phyloP scores from a whole-genome alignment of 352 stramenopile species.

The Blastocystis hominis region DNA sequence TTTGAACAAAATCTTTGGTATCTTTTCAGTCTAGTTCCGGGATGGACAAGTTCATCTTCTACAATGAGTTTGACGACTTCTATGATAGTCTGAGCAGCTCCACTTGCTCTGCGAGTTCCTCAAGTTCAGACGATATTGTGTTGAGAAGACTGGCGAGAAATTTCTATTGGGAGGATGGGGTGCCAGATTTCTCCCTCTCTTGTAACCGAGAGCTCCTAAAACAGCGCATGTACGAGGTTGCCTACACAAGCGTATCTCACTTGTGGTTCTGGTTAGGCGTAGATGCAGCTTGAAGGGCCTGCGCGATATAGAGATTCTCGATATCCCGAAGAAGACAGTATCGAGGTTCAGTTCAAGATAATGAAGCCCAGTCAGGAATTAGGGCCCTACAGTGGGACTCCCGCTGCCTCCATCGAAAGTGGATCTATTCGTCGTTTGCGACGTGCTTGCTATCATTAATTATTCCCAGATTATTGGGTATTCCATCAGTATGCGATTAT shows the following conservation, averaged over 20 bases:
- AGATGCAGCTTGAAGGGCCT: constrained; percentile 21
- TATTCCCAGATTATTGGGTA: not conserved
- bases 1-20: too few species aligned
- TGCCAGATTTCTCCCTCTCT: not conserved
- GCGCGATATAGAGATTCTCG: not conserved
- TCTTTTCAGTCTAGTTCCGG: not conserved
- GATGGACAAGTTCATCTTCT: constrained; percentile 3
- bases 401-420: not conserved
- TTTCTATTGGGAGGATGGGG: constrained; percentile 11
- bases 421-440: not conserved
- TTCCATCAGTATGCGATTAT: not conserved
- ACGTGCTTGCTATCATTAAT: not conserved
- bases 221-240: not conserved
- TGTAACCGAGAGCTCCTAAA: not conserved
- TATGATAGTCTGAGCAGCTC: not conserved
- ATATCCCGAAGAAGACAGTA: not conserved
- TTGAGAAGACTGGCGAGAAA: not conserved
- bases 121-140: not conserved
- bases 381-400: not conserved
- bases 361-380: not conserved
- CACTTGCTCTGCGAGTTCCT: not conserved
- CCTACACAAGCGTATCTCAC: not conserved
- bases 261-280: not conserved
- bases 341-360: not conserved
- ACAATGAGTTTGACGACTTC: not conserved